These are phyloP conservation scores for Paramecium caudatum DNA, from an alignment of 73 alveolate genomes.

Conservation along the genomic window DNA sequence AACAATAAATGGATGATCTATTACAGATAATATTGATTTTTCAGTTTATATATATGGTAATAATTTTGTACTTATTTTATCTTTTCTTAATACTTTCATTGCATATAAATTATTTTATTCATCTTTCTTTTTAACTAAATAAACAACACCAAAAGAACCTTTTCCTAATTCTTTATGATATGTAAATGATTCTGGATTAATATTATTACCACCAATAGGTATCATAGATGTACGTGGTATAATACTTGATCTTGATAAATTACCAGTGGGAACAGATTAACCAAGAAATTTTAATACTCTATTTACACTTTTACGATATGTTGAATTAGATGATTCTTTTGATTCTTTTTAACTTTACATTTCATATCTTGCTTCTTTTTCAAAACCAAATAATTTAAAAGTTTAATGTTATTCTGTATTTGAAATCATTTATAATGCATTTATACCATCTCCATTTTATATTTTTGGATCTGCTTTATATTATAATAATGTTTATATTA, in stretches of 20 bases:
- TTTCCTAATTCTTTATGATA: constrained; percentile 72
- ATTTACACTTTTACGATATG: constrained; percentile 18
- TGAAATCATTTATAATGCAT: constrained; percentile 14
- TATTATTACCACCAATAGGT: constrained; percentile 8
- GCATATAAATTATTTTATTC: constrained; percentile 66
- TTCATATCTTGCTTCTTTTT: background rate
- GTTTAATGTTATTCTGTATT: background rate
- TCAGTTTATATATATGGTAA: constrained; percentile 67
- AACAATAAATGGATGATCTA: constrained; percentile 91
- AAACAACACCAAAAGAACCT: constrained; percentile 77
- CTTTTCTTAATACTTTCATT: constrained; percentile 78
- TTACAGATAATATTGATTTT: background rate
- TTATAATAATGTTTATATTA: background rate
- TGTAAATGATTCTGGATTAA: constrained; percentile 10
- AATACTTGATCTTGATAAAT: background rate
- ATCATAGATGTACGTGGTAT: background rate
- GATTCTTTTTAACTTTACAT: background rate
- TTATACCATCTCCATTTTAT: background rate
- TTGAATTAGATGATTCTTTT: constrained; percentile 5
- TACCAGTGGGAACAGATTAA: background rate
- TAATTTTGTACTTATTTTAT: constrained; percentile 75
- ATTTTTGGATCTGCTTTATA: constrained; percentile 39
- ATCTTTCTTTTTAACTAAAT: constrained; percentile 61
- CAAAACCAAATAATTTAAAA: constrained; percentile 44
- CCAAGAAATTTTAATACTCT: constrained; percentile 38